Evolutionary conservation across 176 grass and related monocot species (phyloP).

Genomic region (Aegilops umbellulata): DNA sequence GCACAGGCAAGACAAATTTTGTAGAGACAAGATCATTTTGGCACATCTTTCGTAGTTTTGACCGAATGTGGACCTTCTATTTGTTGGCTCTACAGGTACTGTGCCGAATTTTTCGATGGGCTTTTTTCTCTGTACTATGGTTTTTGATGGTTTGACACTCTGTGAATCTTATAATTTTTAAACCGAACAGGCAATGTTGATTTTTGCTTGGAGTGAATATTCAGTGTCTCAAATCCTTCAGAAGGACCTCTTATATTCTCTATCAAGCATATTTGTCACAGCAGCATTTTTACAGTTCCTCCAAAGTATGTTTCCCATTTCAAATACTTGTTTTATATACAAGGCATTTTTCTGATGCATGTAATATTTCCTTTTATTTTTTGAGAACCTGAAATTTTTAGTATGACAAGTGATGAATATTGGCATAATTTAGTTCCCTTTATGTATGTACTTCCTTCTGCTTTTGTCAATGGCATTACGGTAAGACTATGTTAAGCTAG

Average conservation of each 20-base stretch:
- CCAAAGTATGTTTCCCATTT: conserved; percentile 62
- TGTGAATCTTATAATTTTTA: conserved; percentile 12
- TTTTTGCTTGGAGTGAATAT: conserved; percentile 72
- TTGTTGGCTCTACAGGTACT: conserved; percentile 81
- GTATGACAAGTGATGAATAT: conserved; percentile 5
- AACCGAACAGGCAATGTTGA: conserved; percentile 76
- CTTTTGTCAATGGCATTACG: neutral
- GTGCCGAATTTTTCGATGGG: neutral
- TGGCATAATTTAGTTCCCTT: conserved; percentile 13
- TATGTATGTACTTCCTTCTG: conserved; percentile 11
- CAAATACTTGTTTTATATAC: conserved; percentile 6
- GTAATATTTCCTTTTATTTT: neutral
- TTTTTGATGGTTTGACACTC: conserved; percentile 6
- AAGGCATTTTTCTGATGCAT: neutral
- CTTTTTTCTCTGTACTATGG: neutral
- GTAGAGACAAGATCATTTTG: conserved; percentile 97
- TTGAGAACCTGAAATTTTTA: neutral
- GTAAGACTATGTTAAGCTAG: conserved; percentile 2
- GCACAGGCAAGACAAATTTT: conserved; percentile 90
- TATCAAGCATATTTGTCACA: conserved; percentile 93
- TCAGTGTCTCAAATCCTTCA: conserved; percentile 57
- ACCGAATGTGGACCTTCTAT: conserved; percentile 99
- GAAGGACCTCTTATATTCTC: conserved; percentile 70
- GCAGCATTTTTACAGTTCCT: conserved; percentile 83
- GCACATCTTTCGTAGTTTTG: conserved; percentile 96